phyloP scores from a whole-genome alignment of 768 basidiomycete species.

The Russula dissimulans region DNA sequence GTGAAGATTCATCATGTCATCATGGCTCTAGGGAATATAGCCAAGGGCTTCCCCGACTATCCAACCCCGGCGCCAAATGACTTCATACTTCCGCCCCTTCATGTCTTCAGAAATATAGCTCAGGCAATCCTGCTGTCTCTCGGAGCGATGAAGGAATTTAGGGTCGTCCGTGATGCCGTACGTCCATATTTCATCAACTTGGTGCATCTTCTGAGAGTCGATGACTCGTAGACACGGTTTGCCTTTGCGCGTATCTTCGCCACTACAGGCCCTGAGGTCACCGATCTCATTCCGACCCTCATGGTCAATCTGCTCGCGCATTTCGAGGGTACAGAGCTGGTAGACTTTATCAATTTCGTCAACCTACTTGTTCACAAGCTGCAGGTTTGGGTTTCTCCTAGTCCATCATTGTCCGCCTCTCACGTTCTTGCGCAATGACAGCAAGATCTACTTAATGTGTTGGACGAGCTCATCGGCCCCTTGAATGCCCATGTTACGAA shows the following conservation, averaged over 20 bases:
- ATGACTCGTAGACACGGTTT: slow-evolving; percentile 61
- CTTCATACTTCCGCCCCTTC: slow-evolving; percentile 60
- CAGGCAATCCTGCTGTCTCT: slow-evolving; percentile 82
- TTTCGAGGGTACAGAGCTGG: slow-evolving; percentile 85
- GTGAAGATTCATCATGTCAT: slow-evolving; percentile 86
- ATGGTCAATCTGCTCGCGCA: slow-evolving; percentile 88
- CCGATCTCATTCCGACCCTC: slow-evolving; percentile 78
- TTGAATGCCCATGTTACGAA: slow-evolving; percentile 74
- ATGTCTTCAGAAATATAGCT: slow-evolving; percentile 76
- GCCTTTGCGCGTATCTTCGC: slow-evolving; percentile 91
- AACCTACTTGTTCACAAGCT: slow-evolving; percentile 84
- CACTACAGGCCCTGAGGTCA: slow-evolving; percentile 78
- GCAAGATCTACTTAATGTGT: slow-evolving; percentile 78
- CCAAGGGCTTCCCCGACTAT: slow-evolving; percentile 94
- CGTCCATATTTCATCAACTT: slow-evolving; percentile 23
- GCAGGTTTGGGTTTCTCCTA: slow-evolving; percentile 44
- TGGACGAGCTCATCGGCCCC: slow-evolving; percentile 85
- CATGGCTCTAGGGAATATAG: slow-evolving; percentile 89
- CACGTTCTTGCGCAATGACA: slow-evolving; percentile 25
- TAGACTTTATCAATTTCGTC: slow-evolving; percentile 95
- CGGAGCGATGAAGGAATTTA: slow-evolving; percentile 79
- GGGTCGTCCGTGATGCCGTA: slow-evolving; percentile 89
- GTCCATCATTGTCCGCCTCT: not conserved
- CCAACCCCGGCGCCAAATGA: slow-evolving; percentile 58
- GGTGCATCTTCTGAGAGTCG: not conserved